Evolutionary conservation across 2,329 filamentous ascomycete genomes (phyloP), one percentile per base, ranked within the genome.

Genomic region (Paraphaeosphaeria sporulosa): DNA sequence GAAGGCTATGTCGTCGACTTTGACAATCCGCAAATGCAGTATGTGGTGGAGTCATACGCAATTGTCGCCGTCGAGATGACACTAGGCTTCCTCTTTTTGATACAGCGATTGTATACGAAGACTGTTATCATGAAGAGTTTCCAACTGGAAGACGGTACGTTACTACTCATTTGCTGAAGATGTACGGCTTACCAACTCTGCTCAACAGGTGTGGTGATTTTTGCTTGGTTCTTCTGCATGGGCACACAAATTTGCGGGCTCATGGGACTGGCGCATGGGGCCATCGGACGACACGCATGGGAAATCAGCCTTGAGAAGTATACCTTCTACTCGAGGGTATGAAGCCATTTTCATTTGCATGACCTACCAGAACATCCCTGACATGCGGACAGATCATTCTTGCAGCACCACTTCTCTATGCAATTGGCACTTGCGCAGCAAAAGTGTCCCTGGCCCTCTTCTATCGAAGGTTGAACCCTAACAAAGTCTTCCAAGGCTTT

Each of bases 1-100:
- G 23, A 48, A 9, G 46, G 46, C 46, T 48, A 48, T 48, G 46
- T 48, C 23, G 46, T 48, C 12, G 46, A 48, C 27, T 32, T 48
- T 13, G 46, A 48, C 6, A 48, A 48, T 23, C 46, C 46, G 13
- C 9, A 32, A 30, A n/a, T 32, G n/a, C 46, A 48, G n/a, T 48
- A 48, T 23, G 27, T 48, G 25, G 23, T 32, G 5, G 46, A 48
- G 25, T 30, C 46, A n/a, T 48, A 48, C 25, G n/a, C 46, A 25
- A 15, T 48, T 17, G 46, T 25, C 46, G 23, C 46, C 6, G 46
- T 48, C 15, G 46, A 48, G 25, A 48, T 48, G 46, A 48, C 46
- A n/a, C 13, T 32, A 3, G 9, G 21, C 13, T 48, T 48, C 12
- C 23, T 48, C 23, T 48, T 48, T 17, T 48, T 48, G 13, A 4